Base-by-base conservation (phyloP, 2,329 filamentous ascomycete genomes). In the Zelopaecilomyces penicillatus region DNA sequence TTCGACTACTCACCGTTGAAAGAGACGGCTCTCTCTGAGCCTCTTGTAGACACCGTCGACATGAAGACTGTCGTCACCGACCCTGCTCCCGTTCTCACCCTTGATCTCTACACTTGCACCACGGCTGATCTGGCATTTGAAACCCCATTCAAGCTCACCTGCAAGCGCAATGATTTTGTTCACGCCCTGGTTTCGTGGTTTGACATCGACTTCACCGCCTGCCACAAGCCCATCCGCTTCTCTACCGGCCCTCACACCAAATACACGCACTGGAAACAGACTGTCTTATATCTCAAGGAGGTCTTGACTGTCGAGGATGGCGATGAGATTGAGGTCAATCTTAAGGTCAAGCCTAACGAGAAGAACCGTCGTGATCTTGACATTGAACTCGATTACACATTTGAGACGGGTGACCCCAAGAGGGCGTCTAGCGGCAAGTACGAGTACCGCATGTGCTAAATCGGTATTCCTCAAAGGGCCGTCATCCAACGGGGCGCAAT, bases 201-300 rank as follows among this genome's bases (percentile, higher is more conserved):
- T 71, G 93, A 98, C 64, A 97, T 98, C 57, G 91, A 97, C 62
- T 98, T 98, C 71, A 86, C 87, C 42, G 90, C 89, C 48, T 97
- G 93, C 78, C 93, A 98, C 78, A 97, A 97, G 78, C 87, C 89
- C 30, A 89, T 98, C 62, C 81, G 83, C 61, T 98, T 98, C 77
- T 95, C 87, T 43, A 98, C 93, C 12, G 93, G 93, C 26, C 93
- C 93, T 29, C 93, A 97, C 70, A 94, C 91, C 57, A 97, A 96
- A 73, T 97, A 97, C 73, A 98, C 93, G 12, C 93, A 98, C 77
- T 98, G 93, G 93, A 98, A 98, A 74, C 93, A 98, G 75, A 98
- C 93, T 9, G 93, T 98, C 51, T 97, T 98, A 73, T 98, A 98
- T 71, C 76, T 98, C 52, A 81, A 86, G 60, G 90, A 98, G 56